Evolutionary conservation across 148 eudicot species (phyloP).

Genomic region (Heliosperma pusillum): DNA sequence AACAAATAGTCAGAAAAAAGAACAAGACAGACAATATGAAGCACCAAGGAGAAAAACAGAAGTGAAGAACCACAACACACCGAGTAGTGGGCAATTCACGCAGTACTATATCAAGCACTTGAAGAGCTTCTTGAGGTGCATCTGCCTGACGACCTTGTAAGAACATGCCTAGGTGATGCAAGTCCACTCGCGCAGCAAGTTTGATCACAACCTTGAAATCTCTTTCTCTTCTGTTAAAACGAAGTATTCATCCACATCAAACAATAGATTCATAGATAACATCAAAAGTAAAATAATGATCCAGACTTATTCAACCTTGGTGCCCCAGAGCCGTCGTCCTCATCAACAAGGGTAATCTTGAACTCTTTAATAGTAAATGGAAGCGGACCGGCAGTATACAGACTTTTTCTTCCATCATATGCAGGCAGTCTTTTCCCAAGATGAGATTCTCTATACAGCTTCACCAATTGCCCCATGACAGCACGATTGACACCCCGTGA

Average conservation of each 20-base stretch:
- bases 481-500: conserved; percentile 72
- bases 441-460: conserved; percentile 61
- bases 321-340: conserved; percentile 63
- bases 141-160: conserved; percentile 63
- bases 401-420: conserved; percentile 85
- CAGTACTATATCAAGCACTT: conserved; percentile 68
- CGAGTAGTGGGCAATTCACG: conserved; percentile 68
- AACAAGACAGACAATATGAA: background rate
- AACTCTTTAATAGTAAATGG: conserved; percentile 71
- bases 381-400: conserved; percentile 82
- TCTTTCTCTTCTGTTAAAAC: conserved; percentile 46
- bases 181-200: conserved; percentile 62
- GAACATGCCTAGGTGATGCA: conserved; percentile 63
- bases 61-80: conserved; percentile 21
- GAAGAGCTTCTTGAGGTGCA: conserved; percentile 80
- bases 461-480: conserved; percentile 66
- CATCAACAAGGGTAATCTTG: conserved; percentile 54
- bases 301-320: conserved; percentile 33
- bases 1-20: background rate
- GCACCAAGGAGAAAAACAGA: background rate
- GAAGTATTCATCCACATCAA: background rate
- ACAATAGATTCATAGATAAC: background rate
- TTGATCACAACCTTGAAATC: conserved; percentile 60
- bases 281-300: background rate
- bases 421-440: conserved; percentile 80